phyloP scores from a whole-genome alignment of 2,329 filamentous ascomycete species.

The Knufia petricola region DNA sequence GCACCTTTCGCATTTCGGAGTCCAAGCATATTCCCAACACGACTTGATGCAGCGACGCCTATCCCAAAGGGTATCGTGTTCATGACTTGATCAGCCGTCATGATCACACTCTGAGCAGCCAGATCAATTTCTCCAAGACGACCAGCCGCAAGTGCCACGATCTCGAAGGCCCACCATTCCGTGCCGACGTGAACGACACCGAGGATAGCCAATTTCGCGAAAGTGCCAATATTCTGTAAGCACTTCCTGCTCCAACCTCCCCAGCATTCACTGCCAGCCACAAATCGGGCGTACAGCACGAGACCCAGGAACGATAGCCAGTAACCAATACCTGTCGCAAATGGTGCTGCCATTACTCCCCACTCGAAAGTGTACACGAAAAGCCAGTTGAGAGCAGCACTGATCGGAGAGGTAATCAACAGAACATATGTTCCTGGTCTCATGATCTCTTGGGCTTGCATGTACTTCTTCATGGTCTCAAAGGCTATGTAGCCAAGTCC shows the following conservation, averaged over 20 bases:
- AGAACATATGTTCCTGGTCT: conserved; percentile 54
- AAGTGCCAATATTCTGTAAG: conserved; percentile 57
- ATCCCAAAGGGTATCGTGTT: conserved; percentile 81
- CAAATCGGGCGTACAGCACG: conserved; percentile 60
- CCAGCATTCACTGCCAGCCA: conserved; percentile 68
- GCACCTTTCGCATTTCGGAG: conserved; percentile 57
- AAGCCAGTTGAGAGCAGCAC: conserved; percentile 51
- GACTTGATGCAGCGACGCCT: conserved; percentile 67
- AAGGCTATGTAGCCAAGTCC: conserved; percentile 84
- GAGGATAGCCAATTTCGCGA: conserved; percentile 63
- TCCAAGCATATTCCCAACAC: conserved; percentile 72
- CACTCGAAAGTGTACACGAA: conserved; percentile 64
- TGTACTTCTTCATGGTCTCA: conserved; percentile 59
- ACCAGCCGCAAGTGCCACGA: conserved; percentile 74
- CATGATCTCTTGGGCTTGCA: conserved; percentile 55
- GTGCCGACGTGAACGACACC: conserved; percentile 78
- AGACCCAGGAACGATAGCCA: conserved; percentile 74
- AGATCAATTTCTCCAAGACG: conserved; percentile 68
- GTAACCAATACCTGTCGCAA: conserved; percentile 77
- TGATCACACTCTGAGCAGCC: conserved; percentile 78
- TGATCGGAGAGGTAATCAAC: conserved; percentile 51
- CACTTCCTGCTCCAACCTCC: conserved; percentile 59
- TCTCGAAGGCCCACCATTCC: conserved; percentile 93
- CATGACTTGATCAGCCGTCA: conserved; percentile 79
- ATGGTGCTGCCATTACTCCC: conserved; percentile 66